Base-by-base conservation (phyloP, 352 stramenopile species). In the Globisporangium nodosum region DNA sequence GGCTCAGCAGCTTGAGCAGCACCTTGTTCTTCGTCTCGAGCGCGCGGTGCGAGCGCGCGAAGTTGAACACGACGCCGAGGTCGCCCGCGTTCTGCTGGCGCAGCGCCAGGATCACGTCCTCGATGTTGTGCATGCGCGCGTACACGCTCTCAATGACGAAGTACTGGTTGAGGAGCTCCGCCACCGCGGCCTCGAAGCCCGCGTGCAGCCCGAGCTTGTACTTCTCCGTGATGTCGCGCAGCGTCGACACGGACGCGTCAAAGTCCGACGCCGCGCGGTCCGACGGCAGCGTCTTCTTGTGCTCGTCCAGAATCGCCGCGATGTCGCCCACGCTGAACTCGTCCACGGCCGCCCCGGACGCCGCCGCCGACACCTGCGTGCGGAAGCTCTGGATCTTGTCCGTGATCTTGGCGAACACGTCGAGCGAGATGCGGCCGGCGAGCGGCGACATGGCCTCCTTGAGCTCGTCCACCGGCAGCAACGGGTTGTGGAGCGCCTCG, bases 381-480 rank as follows among this genome's bases (percentile, higher is more conserved):
- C 84, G 83, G 63, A 92, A 93, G 35, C 68, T 70, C 65, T 92
- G 70, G 45, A 91, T 75, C 71, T 88, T 80, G 69, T 90, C 78
- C 24, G 76, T 88, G 56, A 99, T 92, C 52, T 89, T 75, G 24
- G 88, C 81, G 61, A 97, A 97, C 45, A 99, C 79, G 18, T 88
- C 68, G 1, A 88, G 81, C 43, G 98, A 93, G 60, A 99, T 98
- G 58, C 96, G 87, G n/a, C 96, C 94, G 45, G 91, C 96, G 7
- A 99, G 83, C 8, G 98, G 91, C 35, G 97, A 98, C 61, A 99
- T 85, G 30, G 96, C 88, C 66, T 98, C 97, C 69, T 99, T 96
- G 58, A 99, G 91, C 85, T 99, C 96, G 42, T 96, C 84, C 12
- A 95, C 75, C 8, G 89, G 87, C 27, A 97, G 64, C n/a, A 95